Base-by-base conservation (phyloP, 225 moss, liverwort and hornwort genomes). In the Rhytidiadelphus loreus region DNA sequence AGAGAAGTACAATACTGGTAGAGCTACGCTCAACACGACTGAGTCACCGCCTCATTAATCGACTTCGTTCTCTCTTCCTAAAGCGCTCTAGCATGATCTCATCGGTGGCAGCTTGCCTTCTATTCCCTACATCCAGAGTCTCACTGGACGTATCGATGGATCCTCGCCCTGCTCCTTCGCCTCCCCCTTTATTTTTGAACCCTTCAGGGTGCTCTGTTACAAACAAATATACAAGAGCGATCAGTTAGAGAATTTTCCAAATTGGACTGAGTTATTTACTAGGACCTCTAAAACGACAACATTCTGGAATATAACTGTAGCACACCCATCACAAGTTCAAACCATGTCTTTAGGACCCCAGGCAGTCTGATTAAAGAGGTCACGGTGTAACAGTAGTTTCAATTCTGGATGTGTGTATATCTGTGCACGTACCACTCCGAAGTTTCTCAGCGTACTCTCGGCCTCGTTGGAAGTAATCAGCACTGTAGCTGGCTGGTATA, bases 371-470 rank as follows among this genome's bases (percentile, higher is more conserved):
- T 57, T 58, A 69, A 80, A 80, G 69, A 41, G 48, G 80, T 68
- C 53, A 61, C 11, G 37, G 58, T 11, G 46, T 44, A 84, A 73
- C 90, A 94, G 73, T 26, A 44, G 43, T 60, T 80, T 39, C 83
- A 53, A 53, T 83, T 87, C 70, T 39, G 58, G 32, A 83, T 44
- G 39, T 32, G 29, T 83, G 35, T 59, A 13, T 63, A 12, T 79
- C 19, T 66, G 65, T 44, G 87, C 16, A 63, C 74, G 64, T 88
- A 83, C 88, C 87, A 82, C 82, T 91, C 30, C 97, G 95, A 57
- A 97, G 96, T 88, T 96, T 97, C 87, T 98, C 98, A 86, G 98
- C 98, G 92, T 98, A 98, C 87, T 97, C 98, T 22, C 98, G 98
- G 87, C 97, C 98, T 43, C 97, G 93, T 91, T 98, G 98, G 84